phyloP scores from a whole-genome alignment of 2,329 filamentous ascomycete genomes.

The Phaeosphaeriaceae sp. region DNA sequence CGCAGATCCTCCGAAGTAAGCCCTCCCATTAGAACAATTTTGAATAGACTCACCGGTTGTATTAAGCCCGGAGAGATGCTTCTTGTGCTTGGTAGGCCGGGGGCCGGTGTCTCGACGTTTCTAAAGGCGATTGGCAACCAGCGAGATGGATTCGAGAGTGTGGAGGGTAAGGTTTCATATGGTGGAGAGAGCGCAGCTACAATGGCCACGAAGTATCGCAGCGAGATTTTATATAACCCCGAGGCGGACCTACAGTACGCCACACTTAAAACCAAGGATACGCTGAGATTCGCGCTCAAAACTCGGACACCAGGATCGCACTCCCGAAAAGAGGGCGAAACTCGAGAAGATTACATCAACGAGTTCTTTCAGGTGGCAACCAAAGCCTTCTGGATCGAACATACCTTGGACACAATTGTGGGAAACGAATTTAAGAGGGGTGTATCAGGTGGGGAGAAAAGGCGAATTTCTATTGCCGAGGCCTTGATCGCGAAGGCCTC shows the following conservation, averaged over 20 bases:
- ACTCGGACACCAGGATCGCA: slow-evolving; percentile 68
- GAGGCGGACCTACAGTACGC: slow-evolving; percentile 80
- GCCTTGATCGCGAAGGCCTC: slow-evolving; percentile 63
- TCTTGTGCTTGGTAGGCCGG: slow-evolving; percentile 71
- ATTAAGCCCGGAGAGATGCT: slow-evolving; percentile 77
- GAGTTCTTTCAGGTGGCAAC: slow-evolving; percentile 71
- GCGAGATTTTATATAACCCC: slow-evolving; percentile 74
- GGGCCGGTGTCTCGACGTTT: slow-evolving; percentile 73
- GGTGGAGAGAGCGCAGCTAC: slow-evolving; percentile 60
- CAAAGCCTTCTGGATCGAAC: slow-evolving; percentile 64
- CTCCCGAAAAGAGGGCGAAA: slow-evolving; percentile 67
- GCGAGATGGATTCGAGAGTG: slow-evolving; percentile 62
- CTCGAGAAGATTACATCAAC: slow-evolving; percentile 64
- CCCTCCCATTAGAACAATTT: slow-evolving; percentile 67
- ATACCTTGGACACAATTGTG: slow-evolving; percentile 69
- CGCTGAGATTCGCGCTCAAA: slow-evolving; percentile 73
- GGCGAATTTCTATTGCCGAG: slow-evolving; percentile 73
- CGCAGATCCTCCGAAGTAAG: slow-evolving; percentile 47
- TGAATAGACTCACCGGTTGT: slow-evolving; percentile 70
- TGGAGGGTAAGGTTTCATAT: slow-evolving; percentile 62
- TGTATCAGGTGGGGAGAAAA: slow-evolving; percentile 71
- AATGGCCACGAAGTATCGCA: slow-evolving; percentile 65
- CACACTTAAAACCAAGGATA: slow-evolving; percentile 75
- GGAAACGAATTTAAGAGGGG: slow-evolving; percentile 71
- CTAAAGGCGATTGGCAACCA: slow-evolving; percentile 73